phyloP scores from a whole-genome alignment of 106 monocot species.

The Alisma plantagoaquatica region DNA sequence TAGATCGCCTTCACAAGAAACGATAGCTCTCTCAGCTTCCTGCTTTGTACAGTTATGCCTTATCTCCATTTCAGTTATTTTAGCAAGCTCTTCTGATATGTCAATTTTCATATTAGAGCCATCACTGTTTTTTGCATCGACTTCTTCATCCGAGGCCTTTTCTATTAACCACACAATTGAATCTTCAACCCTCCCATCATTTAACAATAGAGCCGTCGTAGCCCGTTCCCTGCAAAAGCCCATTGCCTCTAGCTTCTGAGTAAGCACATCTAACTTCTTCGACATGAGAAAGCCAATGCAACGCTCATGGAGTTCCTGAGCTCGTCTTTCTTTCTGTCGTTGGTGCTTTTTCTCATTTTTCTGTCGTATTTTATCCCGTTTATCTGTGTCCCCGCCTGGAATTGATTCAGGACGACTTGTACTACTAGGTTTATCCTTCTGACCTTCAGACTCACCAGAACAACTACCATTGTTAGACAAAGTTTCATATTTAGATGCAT shows the following conservation, averaged over 20 bases:
- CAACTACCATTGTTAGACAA: slow-evolving; percentile 72
- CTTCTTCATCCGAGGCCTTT: slow-evolving; percentile 36
- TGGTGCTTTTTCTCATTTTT: slow-evolving; percentile 94
- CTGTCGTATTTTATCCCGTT: slow-evolving; percentile 74
- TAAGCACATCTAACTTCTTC: slow-evolving; percentile 49
- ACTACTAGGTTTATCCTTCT: slow-evolving; percentile 35
- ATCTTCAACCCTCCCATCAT: slow-evolving; percentile 66
- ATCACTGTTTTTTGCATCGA: slow-evolving; percentile 13
- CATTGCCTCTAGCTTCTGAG: slow-evolving; percentile 69
- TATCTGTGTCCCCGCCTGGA: slow-evolving; percentile 62
- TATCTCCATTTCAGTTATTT: slow-evolving; percentile 41
- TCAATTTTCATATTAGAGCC: slow-evolving; percentile 54
- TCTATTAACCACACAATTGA: slow-evolving; percentile 70
- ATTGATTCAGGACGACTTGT: slow-evolving; percentile 20
- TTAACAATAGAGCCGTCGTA: slow-evolving; percentile 60
- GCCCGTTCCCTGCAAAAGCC: slow-evolving; percentile 64
- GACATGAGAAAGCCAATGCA: slow-evolving; percentile 62
- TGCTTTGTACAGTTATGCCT: slow-evolving; percentile 56
- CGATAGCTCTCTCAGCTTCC: slow-evolving; percentile 76
- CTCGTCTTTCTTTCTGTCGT: slow-evolving; percentile 64
- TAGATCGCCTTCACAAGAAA: slow-evolving; percentile 67
- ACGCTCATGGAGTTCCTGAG: slow-evolving; percentile 71
- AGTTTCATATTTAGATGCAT: slow-evolving; percentile 45
- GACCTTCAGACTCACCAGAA: slow-evolving; percentile 85
- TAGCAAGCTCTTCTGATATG: slow-evolving; percentile 57